Evolutionary conservation across 208 protist species (phyloP), one percentile per base, ranked within the genome.

Genomic region (Trypanosoma brucei): DNA sequence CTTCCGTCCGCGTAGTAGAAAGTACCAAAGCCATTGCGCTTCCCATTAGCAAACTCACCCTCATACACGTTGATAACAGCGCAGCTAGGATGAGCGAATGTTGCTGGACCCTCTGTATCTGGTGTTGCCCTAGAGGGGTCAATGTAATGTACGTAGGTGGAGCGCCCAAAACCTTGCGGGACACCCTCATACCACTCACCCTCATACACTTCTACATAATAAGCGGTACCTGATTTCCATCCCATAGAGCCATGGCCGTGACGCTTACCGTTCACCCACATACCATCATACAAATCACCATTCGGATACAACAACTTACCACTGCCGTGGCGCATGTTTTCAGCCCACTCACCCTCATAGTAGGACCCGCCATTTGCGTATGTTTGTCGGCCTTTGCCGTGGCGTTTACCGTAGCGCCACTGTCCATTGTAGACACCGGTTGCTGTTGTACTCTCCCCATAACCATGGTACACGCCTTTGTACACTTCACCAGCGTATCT

Each of bases 1-100:
- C 83, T 86, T 46, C 93, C 91, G 68, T 96, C 86, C 1, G 86
- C 86, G 73, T 94, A 97, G 70, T 81, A 88, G 65, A 92, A 96
- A 11, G 65, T 62, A 34, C 89, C 91, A 33, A 50, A 54, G 3
- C 93, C 90, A 54, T 96, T 65, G 13, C 91, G 75, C 55, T 70
- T 62, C 1, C 91, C 91, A 1, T 76, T 14, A 36, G 38, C 55
- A 59, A 80, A 88, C 11, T 68, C 39, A 11, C 91, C 91, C 14
- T 73, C 61, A 62, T 96, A 96, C 8, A 86, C 75, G 65, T 96
- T 96, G 11, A 88, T 44, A 42, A 87, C 70, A 30, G 81, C 72
- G 9, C 65, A 52, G 0, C 49, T 62, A 13, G 78, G 75, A 33
- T 77, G 74, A 0, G 78, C 65, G 68, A 79, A 91, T 9, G 56